These are phyloP conservation scores for Berberis vulgaris DNA, from an alignment of 164 flowering plant genomes.

Conservation along the genomic window DNA sequence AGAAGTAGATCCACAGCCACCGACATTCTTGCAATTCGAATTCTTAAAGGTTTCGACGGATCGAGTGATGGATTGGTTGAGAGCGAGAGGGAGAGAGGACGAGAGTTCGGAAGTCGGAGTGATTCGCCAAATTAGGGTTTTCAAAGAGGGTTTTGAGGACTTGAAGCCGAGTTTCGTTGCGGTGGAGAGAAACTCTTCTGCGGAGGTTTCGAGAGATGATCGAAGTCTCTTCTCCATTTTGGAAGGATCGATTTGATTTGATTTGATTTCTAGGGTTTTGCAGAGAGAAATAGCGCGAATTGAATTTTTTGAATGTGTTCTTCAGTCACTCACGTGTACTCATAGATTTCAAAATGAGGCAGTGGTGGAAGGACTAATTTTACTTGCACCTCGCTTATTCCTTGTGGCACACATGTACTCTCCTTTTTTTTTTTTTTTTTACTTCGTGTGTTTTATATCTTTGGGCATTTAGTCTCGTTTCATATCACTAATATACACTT, in stretches of 20 bases:
- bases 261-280: too few species aligned
- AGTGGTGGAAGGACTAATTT: too few species aligned
- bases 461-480: too few species aligned
- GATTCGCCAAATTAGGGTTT: conserved; percentile 49
- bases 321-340: too few species aligned
- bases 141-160: conserved; percentile 48
- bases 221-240: conserved; percentile 73
- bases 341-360: too few species aligned
- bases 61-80: conserved; percentile 38
- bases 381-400: too few species aligned
- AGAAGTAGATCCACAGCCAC: conserved; percentile 16
- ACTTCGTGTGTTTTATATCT: too few species aligned
- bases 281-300: too few species aligned
- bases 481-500: too few species aligned
- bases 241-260: neutral
- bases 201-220: conserved; percentile 48
- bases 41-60: conserved; percentile 36
- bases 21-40: conserved; percentile 3
- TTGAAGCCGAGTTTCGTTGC: conserved; percentile 34
- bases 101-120: conserved; percentile 36
- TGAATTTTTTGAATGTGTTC: too few species aligned
- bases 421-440: too few species aligned
- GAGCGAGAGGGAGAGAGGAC: conserved; percentile 56
- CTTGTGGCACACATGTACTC: too few species aligned
- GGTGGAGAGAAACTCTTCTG: conserved; percentile 57